Evolutionary conservation across 345 rosid genomes (phyloP).

Genomic region (Litchi chinensis): DNA sequence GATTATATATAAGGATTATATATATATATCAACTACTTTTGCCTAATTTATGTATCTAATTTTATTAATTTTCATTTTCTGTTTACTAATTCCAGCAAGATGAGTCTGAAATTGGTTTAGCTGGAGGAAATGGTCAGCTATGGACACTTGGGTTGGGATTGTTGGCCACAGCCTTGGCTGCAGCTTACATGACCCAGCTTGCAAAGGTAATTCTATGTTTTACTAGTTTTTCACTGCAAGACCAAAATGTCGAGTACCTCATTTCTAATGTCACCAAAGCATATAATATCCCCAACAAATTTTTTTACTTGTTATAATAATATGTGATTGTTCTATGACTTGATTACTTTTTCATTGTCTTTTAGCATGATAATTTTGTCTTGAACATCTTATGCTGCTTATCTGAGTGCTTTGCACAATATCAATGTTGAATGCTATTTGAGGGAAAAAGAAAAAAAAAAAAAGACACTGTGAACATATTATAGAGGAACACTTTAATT

Average conservation of each 20-base stretch:
- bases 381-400: not conserved
- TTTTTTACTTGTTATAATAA: not conserved
- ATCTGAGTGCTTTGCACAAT: not conserved
- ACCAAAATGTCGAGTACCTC: not conserved
- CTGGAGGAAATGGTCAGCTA: conserved; percentile 78
- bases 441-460: no score
- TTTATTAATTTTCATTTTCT: not conserved
- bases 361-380: not conserved
- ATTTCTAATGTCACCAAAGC: not conserved
- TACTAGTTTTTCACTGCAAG: not conserved
- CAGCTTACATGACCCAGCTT: conserved; percentile 80
- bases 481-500: no score
- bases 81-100: conserved; percentile 62
- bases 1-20: not conserved
- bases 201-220: conserved; percentile 61
- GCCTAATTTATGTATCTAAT: not conserved
- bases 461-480: no score
- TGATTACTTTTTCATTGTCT: not conserved
- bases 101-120: conserved; percentile 64
- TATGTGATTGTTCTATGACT: not conserved
- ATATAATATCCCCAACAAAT: not conserved
- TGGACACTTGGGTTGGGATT: conserved; percentile 85
- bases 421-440: not conserved
- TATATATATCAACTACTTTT: not conserved
- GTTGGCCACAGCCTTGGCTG: conserved; percentile 83